Conservation (phyloP, 371 early-diverging fungal genomes). For the Saksenaea oblongispora region DNA sequence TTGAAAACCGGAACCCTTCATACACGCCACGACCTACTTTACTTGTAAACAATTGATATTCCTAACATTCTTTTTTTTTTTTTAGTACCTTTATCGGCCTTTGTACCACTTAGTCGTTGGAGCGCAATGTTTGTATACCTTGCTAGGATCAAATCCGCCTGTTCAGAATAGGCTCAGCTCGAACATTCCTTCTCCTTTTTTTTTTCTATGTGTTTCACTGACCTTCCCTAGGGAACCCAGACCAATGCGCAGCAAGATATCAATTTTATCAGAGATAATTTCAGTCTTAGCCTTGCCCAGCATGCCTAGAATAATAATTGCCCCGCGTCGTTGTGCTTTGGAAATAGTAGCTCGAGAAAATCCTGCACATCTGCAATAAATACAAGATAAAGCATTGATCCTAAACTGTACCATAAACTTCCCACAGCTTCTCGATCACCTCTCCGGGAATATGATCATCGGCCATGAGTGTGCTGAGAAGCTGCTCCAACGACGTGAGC, state of each 20-base stretch:
- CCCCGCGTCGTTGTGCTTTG: slow-evolving; percentile 81
- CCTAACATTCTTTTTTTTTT: slow-evolving; percentile 12
- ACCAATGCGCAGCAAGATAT: slow-evolving; percentile 81
- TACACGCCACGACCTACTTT: slow-evolving; percentile 40
- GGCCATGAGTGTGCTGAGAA: slow-evolving; percentile 75
- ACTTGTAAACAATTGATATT: neutral
- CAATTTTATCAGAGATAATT: slow-evolving; percentile 81
- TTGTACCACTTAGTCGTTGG: slow-evolving; percentile 68
- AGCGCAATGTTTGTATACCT: slow-evolving; percentile 90
- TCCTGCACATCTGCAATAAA: slow-evolving; percentile 32
- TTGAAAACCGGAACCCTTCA: slow-evolving; percentile 71
- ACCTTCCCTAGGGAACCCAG: slow-evolving; percentile 82
- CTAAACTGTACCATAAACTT: slow-evolving; percentile 65
- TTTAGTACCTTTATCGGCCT: slow-evolving; percentile 48
- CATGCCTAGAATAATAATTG: slow-evolving; percentile 91
- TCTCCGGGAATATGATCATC: slow-evolving; percentile 59
- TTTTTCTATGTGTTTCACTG: neutral
- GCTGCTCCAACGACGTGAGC: slow-evolving; percentile 90
- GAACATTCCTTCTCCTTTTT: slow-evolving; percentile 1
- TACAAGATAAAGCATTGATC: neutral
- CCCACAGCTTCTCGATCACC: slow-evolving; percentile 85
- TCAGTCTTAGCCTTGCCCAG: slow-evolving; percentile 80
- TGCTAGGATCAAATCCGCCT: slow-evolving; percentile 77
- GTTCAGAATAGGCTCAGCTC: slow-evolving; percentile 8
- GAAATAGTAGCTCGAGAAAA: slow-evolving; percentile 68